Base-by-base conservation (phyloP, 148 eudicot genomes). In the Talinum fruticosum region DNA sequence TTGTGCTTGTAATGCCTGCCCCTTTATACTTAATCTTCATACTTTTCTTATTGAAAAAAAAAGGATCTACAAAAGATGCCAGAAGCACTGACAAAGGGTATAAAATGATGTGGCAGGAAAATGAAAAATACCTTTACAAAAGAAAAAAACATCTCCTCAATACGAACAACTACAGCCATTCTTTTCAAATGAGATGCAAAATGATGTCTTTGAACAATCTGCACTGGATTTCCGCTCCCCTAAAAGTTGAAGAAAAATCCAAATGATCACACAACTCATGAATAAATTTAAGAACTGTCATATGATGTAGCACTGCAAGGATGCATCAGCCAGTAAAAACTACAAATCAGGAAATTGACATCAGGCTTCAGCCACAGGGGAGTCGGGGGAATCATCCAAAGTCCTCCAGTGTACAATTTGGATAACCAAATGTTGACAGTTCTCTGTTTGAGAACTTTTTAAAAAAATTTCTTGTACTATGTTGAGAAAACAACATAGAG, bases 141-240 rank as follows among this genome's bases (percentile, higher is more conserved):
- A 74, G 93, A 86, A 72, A 87, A 79, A 78, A 88, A 96, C 8
- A 90, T 85, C 86, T 96, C 97, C 86, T 96, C 92, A 75, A 90
- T 83, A 82, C 99, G 97, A 75, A 91, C 97, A 51, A 93, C 90
- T 78, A 96, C 99, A 10, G 99, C 86, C 99, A 96, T 96, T 70
- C 99, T 85, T 89, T 96, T 96, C 75, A 96, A 88, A 76, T 91
- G 89, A 77, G 99, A 96, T 24, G 97, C 97, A 83, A 96, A 96
- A 83, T 96, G 99, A 79, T 96, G 92, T 75, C 99, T 87, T 82
- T 96, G 99, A 62, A 96, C 84, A 90, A 96, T 96, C 83, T 96
- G 99, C 80, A 96, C 97, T 53, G 90, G 81, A 84, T 83, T 82
- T 49, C 97, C 94, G 82, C 85, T 80, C 75, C 99, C 97, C 90